phyloP scores from a whole-genome alignment of 1,284 basidiomycete genomes.

The Tetrapyrgos nigripes region DNA sequence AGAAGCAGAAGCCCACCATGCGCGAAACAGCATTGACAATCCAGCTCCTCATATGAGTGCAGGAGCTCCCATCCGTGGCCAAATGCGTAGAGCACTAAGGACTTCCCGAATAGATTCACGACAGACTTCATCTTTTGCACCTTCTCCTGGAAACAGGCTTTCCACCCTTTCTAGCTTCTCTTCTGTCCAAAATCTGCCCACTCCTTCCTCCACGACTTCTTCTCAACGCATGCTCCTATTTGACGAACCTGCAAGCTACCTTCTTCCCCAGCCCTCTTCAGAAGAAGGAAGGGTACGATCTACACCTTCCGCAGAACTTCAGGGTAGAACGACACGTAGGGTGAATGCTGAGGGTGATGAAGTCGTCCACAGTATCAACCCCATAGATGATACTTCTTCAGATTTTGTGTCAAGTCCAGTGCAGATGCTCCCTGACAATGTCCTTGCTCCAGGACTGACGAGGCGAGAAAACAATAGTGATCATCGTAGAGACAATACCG shows the following conservation, averaged over 20 bases:
- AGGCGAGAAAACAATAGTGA: constrained; percentile 28
- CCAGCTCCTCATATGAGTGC: neutral
- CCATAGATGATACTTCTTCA: constrained; percentile 40
- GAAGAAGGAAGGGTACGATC: constrained; percentile 8
- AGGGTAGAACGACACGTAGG: constrained; percentile 39
- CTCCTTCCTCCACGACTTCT: constrained; percentile 35
- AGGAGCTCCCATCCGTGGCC: constrained; percentile 6
- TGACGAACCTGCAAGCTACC: constrained; percentile 45
- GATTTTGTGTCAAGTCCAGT: constrained; percentile 32
- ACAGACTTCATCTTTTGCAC: constrained; percentile 25
- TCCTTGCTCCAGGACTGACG: constrained; percentile 24
- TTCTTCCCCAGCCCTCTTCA: constrained; percentile 19
- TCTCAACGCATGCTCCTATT: constrained; percentile 41
- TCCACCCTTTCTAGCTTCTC: constrained; percentile 25
- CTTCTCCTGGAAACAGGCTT: constrained; percentile 29
- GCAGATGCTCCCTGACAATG: constrained; percentile 9
- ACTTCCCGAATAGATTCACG: neutral
- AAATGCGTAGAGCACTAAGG: constrained; percentile 5
- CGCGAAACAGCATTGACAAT: constrained; percentile 10
- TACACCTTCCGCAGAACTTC: constrained; percentile 28
- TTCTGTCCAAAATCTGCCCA: constrained; percentile 43
- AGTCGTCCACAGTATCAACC: constrained; percentile 45
- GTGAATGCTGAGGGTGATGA: constrained; percentile 49
- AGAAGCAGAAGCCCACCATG: neutral
- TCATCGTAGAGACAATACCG: constrained; percentile 8